These are phyloP conservation scores for Annona cherimola DNA, from an alignment of 164 flowering plant genomes.

Conservation along the genomic window DNA sequence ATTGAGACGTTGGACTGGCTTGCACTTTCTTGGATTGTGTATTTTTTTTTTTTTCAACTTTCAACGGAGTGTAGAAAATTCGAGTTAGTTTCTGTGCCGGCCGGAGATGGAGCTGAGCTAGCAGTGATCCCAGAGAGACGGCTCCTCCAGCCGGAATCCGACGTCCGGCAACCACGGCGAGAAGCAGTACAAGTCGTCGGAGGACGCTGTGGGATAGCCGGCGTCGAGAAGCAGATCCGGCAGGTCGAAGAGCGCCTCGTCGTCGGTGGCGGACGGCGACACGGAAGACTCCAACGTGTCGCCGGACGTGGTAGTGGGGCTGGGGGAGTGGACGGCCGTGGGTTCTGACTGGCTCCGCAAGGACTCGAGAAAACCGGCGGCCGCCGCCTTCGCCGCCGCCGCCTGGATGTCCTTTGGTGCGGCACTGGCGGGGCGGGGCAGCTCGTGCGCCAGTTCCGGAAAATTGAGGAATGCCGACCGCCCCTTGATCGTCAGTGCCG, in stretches of 20 bases:
- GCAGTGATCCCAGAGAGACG: constrained; percentile 11
- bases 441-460: constrained; percentile 33
- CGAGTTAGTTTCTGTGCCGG: background rate
- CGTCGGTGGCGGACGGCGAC: constrained; percentile 9
- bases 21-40: background rate
- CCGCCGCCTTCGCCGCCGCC: constrained; percentile 29
- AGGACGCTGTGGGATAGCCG: background rate
- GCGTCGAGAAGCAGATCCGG: constrained; percentile 24
- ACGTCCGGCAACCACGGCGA: constrained; percentile 11
- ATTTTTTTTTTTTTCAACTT: background rate
- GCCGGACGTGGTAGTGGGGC: background rate
- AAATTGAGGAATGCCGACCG: constrained; percentile 37
- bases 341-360: background rate
- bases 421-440: constrained; percentile 37
- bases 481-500: constrained; percentile 47
- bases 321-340: background rate
- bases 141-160: constrained; percentile 13
- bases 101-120: background rate
- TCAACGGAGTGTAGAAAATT: background rate
- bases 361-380: background rate
- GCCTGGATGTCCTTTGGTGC: constrained; percentile 37
- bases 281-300: constrained; percentile 13
- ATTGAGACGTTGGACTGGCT: background rate
- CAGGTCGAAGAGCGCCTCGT: constrained; percentile 23
- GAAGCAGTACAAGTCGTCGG: constrained; percentile 10